Base-by-base conservation (phyloP, 495 filamentous ascomycete genomes). In the Bombardia bombarda region DNA sequence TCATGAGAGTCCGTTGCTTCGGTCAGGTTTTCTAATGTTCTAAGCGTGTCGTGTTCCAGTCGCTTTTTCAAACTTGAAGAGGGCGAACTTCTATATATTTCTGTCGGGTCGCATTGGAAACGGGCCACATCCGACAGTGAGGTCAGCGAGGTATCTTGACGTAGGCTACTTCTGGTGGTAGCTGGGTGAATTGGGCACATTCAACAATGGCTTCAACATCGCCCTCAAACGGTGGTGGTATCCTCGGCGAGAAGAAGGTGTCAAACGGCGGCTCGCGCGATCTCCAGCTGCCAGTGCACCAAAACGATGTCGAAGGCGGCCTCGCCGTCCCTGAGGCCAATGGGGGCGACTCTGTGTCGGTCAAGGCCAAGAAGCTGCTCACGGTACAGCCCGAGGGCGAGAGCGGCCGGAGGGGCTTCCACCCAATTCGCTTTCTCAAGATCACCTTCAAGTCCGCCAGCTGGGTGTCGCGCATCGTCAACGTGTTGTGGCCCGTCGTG, bases 401-500 rank as follows among this genome's bases (percentile, higher is more conserved):
- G 52, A 66, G 60, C 41, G 66, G 67, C 18, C 66, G 71, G 30
- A 25, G 37, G 7, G 70, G 71, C 31, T 39, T 75, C 45, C 62
- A 74, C 46, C 68, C 67, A 5, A 19, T 56, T 8, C 57, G 61
- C 31, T 69, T 74, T 38, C 25, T 68, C 2, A 35, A 46, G 35
- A 71, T 73, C 44, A 52, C 53, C 46, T 66, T 68, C 55, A 53
- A 47, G 30, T 72, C 68, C 16, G 62, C 64, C 12, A 66, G 57
- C 38, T 55, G 51, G 21, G 49, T 62, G 18, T 72, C 67, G 22
- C 55, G 60, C 23, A 28, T 49, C 21, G 67, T 72, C 26, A 75
- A 75, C 43, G 54, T 74, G 37, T 65, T 75, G 14, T 75, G 71
- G 64, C 74, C 78, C 3, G 69, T 80, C 23, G 65, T 81, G 8